A percentile compares a stretch with the other conserved stretches of the same genome.
Evolutionary conservation across 2,329 filamentous ascomycete genomes (phyloP).

Genomic region (Fusarium sp.): DNA sequence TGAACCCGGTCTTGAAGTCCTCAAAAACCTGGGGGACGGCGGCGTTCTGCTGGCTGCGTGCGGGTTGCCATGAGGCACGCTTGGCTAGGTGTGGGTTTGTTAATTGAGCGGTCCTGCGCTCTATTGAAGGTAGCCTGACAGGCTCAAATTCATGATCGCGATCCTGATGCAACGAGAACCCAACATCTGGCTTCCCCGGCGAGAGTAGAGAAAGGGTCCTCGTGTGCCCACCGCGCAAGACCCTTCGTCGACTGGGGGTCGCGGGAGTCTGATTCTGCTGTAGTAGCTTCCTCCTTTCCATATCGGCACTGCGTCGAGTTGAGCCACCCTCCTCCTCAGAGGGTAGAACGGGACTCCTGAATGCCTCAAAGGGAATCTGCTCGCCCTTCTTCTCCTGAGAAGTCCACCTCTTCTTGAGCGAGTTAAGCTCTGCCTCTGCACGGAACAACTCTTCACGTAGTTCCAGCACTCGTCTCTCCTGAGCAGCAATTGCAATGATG

Average conservation of each 20-base stretch:
- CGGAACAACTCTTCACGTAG: constrained; percentile 86
- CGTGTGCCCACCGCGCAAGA: constrained; percentile 72
- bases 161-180: constrained; percentile 55
- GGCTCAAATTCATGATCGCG: constrained; percentile 42
- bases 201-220: constrained; percentile 81
- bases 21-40: constrained; percentile 80
- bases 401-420: constrained; percentile 85
- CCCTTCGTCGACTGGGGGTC: constrained; percentile 60
- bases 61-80: constrained; percentile 66
- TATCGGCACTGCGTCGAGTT: constrained; percentile 61
- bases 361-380: constrained; percentile 61
- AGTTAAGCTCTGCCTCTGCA: constrained; percentile 78
- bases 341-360: constrained; percentile 51
- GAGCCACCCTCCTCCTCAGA: constrained; percentile 47
- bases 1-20: constrained; percentile 87
- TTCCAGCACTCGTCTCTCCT: constrained; percentile 90
- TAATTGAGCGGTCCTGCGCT: constrained; percentile 48
- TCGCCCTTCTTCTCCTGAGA: constrained; percentile 79
- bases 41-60: constrained; percentile 54
- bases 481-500: constrained; percentile 87
- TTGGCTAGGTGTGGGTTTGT: constrained; percentile 56
- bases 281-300: constrained; percentile 76
- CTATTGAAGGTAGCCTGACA: constrained; percentile 41
- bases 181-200: constrained; percentile 60
- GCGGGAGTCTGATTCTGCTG: constrained; percentile 57